A percentile compares a stretch with the other conserved stretches of the same genome.
Conservation (phyloP, 2,329 filamentous ascomycete species). For the Fusarium sp. region DNA sequence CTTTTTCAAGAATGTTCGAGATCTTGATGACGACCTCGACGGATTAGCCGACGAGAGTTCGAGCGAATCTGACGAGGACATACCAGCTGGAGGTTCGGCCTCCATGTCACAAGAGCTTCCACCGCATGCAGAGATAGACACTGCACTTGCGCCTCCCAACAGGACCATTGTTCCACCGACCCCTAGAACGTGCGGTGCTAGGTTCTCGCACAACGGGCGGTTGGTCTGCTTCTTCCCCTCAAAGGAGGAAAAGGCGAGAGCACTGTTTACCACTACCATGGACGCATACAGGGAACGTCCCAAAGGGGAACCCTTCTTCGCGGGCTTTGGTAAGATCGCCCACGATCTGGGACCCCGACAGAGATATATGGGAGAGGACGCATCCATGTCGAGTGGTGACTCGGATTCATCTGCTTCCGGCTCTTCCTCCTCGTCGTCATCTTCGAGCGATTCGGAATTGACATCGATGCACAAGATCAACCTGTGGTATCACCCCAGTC, state of each 20-base stretch:
- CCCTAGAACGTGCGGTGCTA: slow-evolving; percentile 69
- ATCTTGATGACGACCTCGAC: slow-evolving; percentile 68
- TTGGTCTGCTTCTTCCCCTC: slow-evolving; percentile 77
- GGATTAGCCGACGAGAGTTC: slow-evolving; percentile 80
- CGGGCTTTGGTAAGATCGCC: slow-evolving; percentile 66
- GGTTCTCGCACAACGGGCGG: slow-evolving; percentile 71
- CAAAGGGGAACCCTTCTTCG: slow-evolving; percentile 67
- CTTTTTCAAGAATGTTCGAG: slow-evolving; percentile 73
- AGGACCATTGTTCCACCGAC: slow-evolving; percentile 66
- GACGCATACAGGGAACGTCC: slow-evolving; percentile 60
- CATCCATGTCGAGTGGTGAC: slow-evolving; percentile 63
- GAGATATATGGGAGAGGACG: slow-evolving; percentile 60
- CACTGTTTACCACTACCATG: slow-evolving; percentile 59
- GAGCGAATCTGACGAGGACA: slow-evolving; percentile 78
- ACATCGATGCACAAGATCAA: slow-evolving; percentile 71
- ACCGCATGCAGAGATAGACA: slow-evolving; percentile 65
- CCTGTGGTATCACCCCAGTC: slow-evolving; percentile 66
- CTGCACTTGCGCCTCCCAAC: slow-evolving; percentile 63
- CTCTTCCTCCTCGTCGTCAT: slow-evolving; percentile 63
- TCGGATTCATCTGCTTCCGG: slow-evolving; percentile 63
- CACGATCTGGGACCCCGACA: slow-evolving; percentile 63
- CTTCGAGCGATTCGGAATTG: slow-evolving; percentile 71
- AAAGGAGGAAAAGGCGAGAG: slow-evolving; percentile 70
- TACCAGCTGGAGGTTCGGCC: slow-evolving; percentile 63
- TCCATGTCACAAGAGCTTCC: slow-evolving; percentile 73